phyloP scores from a whole-genome alignment of 1,284 basidiomycete genomes.

The Uromyces viciae-fabae region DNA sequence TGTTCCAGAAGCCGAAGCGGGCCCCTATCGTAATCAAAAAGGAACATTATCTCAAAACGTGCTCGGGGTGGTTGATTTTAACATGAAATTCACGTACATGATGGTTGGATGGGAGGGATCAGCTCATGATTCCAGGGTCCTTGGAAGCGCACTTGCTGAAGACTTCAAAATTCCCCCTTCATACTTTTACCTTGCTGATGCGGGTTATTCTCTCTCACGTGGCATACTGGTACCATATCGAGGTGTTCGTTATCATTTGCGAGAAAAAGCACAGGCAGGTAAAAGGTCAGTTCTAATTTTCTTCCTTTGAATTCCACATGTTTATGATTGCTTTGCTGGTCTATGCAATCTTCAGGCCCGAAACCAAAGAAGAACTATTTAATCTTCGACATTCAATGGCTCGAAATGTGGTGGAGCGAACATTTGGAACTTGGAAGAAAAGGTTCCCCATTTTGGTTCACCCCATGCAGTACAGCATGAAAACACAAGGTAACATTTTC shows the following conservation, averaged over 20 bases:
- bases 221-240: constrained; percentile 52
- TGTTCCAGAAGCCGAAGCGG: constrained; percentile 49
- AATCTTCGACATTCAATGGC: constrained; percentile 45
- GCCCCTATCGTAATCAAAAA: constrained; percentile 54
- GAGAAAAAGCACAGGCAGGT: constrained; percentile 45
- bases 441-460: neutral
- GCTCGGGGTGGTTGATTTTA: constrained; percentile 53
- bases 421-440: constrained; percentile 46
- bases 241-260: constrained; percentile 48
- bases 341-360: constrained; percentile 18
- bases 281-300: neutral
- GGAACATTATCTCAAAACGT: constrained; percentile 56
- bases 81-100: constrained; percentile 55
- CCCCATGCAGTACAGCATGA: neutral
- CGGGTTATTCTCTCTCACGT: constrained; percentile 55
- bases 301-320: neutral
- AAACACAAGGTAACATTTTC: neutral
- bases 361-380: constrained; percentile 45
- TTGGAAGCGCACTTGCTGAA: constrained; percentile 47
- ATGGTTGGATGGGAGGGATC: constrained; percentile 57
- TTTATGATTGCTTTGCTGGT: neutral
- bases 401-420: constrained; percentile 46
- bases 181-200: constrained; percentile 57
- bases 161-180: constrained; percentile 54
- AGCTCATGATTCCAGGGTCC: constrained; percentile 55